phyloP scores from a whole-genome alignment of 345 rosid species.

The Atalantia buxifolia region DNA sequence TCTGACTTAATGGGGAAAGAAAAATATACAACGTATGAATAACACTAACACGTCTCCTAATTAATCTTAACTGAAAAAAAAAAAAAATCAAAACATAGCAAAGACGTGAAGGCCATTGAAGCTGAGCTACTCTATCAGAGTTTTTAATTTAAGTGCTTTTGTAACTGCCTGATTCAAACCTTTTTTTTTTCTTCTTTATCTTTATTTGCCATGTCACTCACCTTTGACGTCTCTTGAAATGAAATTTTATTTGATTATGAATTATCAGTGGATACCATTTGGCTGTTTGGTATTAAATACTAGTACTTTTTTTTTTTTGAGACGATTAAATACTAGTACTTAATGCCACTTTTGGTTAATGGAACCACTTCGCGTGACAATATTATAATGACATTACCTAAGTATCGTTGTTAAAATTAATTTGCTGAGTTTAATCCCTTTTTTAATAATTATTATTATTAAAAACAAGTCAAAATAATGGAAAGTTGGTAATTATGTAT shows the following conservation, averaged over 20 bases:
- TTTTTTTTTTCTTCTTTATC: no score
- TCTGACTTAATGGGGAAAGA: no score
- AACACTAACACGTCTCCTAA: no score
- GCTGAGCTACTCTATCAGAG: no score
- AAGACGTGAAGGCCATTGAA: neutral
- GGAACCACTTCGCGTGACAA: neutral
- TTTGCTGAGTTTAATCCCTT: neutral
- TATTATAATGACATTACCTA: neutral
- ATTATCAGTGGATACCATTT: no score
- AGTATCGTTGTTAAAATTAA: neutral
- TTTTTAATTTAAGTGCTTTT: neutral
- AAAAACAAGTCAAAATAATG: neutral
- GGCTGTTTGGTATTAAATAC: no score
- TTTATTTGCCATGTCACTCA: neutral
- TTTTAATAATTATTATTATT: no score
- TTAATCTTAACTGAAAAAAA: no score
- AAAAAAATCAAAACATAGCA: neutral
- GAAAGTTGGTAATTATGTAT: neutral
- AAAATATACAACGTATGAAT: no score
- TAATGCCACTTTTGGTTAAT: neutral
- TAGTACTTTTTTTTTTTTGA: no score
- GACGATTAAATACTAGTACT: neutral
- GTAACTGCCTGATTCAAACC: slow-evolving; percentile 3
- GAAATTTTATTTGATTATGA: neutral
- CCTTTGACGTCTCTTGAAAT: neutral